Evolutionary conservation across 2,329 filamentous ascomycete genomes (phyloP), one percentile per base, ranked within the genome.

Genomic region (Sporothrix schenckii): DNA sequence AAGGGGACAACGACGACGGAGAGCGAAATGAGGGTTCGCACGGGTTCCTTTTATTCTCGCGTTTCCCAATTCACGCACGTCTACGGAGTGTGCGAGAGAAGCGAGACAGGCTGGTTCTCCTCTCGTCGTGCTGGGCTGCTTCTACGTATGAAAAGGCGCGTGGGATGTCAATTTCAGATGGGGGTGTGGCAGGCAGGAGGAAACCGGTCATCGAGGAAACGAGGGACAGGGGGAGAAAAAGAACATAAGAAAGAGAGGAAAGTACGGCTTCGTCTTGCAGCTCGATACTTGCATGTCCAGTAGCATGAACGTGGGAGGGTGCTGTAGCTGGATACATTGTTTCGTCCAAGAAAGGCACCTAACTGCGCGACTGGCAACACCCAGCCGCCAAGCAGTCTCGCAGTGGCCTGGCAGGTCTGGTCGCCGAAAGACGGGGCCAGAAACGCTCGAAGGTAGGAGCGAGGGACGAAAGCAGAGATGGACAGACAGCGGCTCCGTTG

Each of bases 1-100:
- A 44, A 47, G 41, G 56, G 58, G 21, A 47, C 39, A 10, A 27
- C 14, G 41, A 19, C 58, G 39, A 63, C 27, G 58, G 44, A 50
- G 61, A 50, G 34, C n/a, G 44, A 49, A 53, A 41, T 24, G 63
- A 66, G 63, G 47, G 65, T 66, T 34, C 39, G 44, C 30, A 3
- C 13, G 65, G 30, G 41, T 58, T 68, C 65, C 54, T 70, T 70
- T 70, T 68, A 70, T 68, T 58, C 54, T 70, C 14, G 34, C 4
- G 34, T 70, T 70, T 68, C 24, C 27, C 14, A 39, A 41, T 47
- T 21, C 30, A 21, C 5, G 34, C 39, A 54, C 16, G 10, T 66
- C 34, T 44, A 41, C 66, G 63, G 63, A 50, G 63, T 53, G 47
- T 66, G 63, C 63, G 63, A 66, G 27, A 14, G 24, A 19, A 19